Evolutionary conservation across 495 filamentous ascomycete genomes (phyloP), one percentile per base, ranked within the genome.

Genomic region (Xylaria palmicola): DNA sequence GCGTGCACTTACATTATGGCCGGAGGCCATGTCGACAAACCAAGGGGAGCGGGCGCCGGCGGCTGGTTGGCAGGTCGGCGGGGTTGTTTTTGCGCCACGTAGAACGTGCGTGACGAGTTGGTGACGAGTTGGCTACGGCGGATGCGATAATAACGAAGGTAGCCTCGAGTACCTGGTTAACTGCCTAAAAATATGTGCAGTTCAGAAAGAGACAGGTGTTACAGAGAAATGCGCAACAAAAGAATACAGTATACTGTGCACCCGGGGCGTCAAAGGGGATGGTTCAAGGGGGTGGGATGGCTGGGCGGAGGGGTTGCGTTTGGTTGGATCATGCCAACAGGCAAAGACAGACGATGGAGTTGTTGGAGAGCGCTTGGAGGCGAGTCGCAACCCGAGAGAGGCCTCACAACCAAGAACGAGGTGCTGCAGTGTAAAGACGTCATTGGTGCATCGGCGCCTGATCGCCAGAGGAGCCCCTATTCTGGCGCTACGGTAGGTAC

Each of bases 1-100:
- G 54, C 49, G 53, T 51, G 52, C 56, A 60, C 75, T 72, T 73
- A 82, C 80, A 76, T 82, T 79, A 59, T 81, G 78, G 67, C 79
- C 75, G 4, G 79, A 77, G 32, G 78, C 70, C 79, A 82, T 82
- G 47, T 58, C 54, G n/a, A 40, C 51, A 7, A 19, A n/a, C n/a
- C n/a, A n/a, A n/a, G n/a, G 13, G 7, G 53, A 50, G 56, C 30
- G 45, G 26, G 22, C 22, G 39, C 32, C 26, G 17, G 17, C 17
- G n/a, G 27, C 5, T 26, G n/a, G 26, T 22, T 1, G 51, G 51
- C 36, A 15, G 12, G 17, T n/a, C n/a, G 37, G 9, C 9, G 1
- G 19, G 24, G 10, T 13, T n/a, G n/a, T n/a, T n/a, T n/a, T n/a
- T n/a, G n/a, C n/a, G n/a, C n/a, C n/a, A n/a, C n/a, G n/a, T n/a